phyloP scores from a whole-genome alignment of 2,329 filamentous ascomycete genomes.

The Fusarium decemcellulare region DNA sequence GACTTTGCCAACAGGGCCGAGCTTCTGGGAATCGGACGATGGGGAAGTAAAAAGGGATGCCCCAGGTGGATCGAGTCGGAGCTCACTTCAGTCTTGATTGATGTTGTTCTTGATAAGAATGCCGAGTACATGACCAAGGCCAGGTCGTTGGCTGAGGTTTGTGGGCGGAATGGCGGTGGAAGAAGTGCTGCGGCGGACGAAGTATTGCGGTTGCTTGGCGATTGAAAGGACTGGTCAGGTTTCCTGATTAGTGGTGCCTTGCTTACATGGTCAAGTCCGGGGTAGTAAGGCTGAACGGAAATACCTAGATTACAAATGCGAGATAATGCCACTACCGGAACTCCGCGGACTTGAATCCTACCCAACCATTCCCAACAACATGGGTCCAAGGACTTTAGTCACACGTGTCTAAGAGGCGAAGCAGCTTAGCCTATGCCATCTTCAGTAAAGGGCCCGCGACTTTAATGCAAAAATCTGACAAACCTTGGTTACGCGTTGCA shows the following conservation, averaged over 20 bases:
- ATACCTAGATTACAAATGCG: too few species aligned
- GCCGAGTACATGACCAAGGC: not conserved
- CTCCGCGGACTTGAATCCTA: too few species aligned
- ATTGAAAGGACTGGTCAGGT: not conserved
- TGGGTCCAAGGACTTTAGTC: too few species aligned
- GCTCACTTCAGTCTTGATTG: not conserved
- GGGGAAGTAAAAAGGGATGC: conserved; percentile 8
- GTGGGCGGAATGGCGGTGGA: not conserved
- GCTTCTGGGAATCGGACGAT: conserved; percentile 18
- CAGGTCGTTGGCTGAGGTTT: not conserved
- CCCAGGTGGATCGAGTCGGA: conserved; percentile 17
- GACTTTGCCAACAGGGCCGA: conserved; percentile 24
- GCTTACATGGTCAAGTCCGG: too few species aligned
- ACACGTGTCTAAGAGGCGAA: too few species aligned
- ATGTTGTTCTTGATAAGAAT: conserved; percentile 7
- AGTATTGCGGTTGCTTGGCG: not conserved
- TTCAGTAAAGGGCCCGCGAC: too few species aligned
- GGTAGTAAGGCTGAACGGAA: too few species aligned
- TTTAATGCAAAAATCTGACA: too few species aligned
- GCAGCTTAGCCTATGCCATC: too few species aligned
- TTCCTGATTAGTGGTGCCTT: not conserved
- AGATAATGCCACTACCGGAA: too few species aligned
- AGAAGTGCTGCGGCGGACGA: not conserved
- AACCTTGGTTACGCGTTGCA: too few species aligned
- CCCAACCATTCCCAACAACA: too few species aligned